Conservation (phyloP, 805 yeast species). For the Spathaspora girioi region DNA sequence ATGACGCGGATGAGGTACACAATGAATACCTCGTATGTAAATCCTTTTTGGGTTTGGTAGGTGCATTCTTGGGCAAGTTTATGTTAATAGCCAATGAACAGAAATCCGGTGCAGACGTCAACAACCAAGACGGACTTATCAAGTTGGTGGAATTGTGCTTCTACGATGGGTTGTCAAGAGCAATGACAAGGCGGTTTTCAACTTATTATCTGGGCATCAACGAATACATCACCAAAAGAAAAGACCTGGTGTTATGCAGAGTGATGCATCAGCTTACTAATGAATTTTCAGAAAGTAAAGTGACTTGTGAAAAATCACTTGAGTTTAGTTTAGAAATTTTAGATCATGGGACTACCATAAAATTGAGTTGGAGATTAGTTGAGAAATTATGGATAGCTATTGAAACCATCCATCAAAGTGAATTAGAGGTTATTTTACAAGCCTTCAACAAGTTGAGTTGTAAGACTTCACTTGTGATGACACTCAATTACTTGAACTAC, state of each 20-base stretch:
- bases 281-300: background rate
- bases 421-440: constrained; percentile 13
- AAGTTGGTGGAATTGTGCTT: background rate
- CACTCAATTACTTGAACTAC: constrained; percentile 15
- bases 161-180: background rate
- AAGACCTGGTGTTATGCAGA: background rate
- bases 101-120: background rate
- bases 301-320: constrained; percentile 8
- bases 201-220: background rate
- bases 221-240: background rate
- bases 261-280: background rate
- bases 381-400: background rate
- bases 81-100: background rate
- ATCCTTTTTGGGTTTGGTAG: background rate
- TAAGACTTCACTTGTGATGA: constrained; percentile 16
- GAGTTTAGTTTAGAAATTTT: constrained; percentile 18
- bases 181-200: background rate
- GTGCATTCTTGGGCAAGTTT: background rate
- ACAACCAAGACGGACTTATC: background rate
- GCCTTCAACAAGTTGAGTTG: constrained; percentile 17
- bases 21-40: background rate
- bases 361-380: background rate
- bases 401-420: background rate
- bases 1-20: background rate
- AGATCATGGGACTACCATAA: constrained; percentile 15